Evolutionary conservation across 2,329 filamentous ascomycete genomes (phyloP), one percentile per base, ranked within the genome.

Genomic region (Fusarium haematococcum): DNA sequence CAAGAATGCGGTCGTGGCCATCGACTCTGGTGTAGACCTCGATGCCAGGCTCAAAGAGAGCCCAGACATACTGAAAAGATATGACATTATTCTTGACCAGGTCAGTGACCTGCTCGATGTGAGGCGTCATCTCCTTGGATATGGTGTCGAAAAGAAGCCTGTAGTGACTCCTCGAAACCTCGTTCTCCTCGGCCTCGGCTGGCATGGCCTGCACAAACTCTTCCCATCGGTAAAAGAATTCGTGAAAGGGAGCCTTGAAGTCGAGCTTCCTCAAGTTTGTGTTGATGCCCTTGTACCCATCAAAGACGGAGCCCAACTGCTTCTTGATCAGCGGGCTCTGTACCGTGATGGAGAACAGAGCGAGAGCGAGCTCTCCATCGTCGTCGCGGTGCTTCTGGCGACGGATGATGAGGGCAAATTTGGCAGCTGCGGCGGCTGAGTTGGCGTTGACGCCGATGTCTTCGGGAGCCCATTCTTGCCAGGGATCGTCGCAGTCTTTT

Each of bases 31-130:
- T 39, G 30, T 69, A 66, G 20, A 70, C 20, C 20, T 70, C 61
- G 4, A 32, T 14, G 0, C 35, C 56, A 2, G 61, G 67, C 10
- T 66, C 56, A 30, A 70, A 70, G 6, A 70, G 56, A 1, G 68
- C 48, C 61, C 67, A 70, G 9, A 70, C 54, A 27, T 62, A 70
- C 10, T 70, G 56, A 32, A 70, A 70, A 0, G 45, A 61, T 16
- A 70, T 66, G 13, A 70, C 67, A 0, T 32, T 13, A 6, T 62
- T 70, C 0, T 54, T 16, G 6, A 66, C 2, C 14, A 66, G 43
- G 25, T 69, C 68, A 5, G n/a, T 14, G 16, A 33, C 33, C 23
- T 70, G 48, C 3, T 70, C 68, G 2, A 70, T 61, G 3, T 61
- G 67, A 2, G 61, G 61, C 7, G 25, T 35, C 16, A 70, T 66